Evolutionary conservation across 169 alveolate species (phyloP), one percentile per base, ranked within the genome.

Genomic region (Plasmodium vinckei): DNA sequence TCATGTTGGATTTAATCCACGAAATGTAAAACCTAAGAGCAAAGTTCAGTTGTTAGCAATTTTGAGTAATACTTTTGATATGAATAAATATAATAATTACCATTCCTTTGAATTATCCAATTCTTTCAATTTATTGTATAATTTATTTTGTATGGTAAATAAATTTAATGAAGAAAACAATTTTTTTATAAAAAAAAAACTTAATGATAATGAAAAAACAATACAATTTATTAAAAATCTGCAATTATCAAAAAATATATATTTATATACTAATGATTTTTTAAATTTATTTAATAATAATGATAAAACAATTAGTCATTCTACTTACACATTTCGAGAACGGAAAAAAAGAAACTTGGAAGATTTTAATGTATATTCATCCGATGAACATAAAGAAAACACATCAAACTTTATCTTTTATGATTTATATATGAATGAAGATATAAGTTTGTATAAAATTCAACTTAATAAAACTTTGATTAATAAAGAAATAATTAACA

Each of bases 1-100:
- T 4, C 72, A 86, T 46, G 91, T 86, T 10, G 91, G 91, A 15
- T 86, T 47, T n/a, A 86, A 70, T 21, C 91, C 91, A 10, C 69
- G 51, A 49, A 70, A 86, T 47, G 9, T 69, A 12, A n/a, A 57
- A 1, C 19, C 73, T 9, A 46, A 86, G 15, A 57, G 42, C 10
- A 72, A 51, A 53, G 91, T 59, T 47, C 60, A 70, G 19, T 46
- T 69, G 19, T 47, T 86, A 68, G 91, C 91, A 51, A 49, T 59
- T 47, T 86, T 70, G 19, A 33, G 49, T 42, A 86, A 69, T 51
- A 47, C 69, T 3, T 46, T 10, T 21, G 33, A 63, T 5, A 7
- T 25, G 9, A 7, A 56, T 39, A 57, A 23, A 13, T 17, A 69
- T 49, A 69, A 63, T 12, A 39, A 12, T 49, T 86, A 57, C 53